Evolutionary conservation across 2,329 filamentous ascomycete species (phyloP), one percentile per base, ranked within the genome.

Genomic region (Metarhizium guizhouense): DNA sequence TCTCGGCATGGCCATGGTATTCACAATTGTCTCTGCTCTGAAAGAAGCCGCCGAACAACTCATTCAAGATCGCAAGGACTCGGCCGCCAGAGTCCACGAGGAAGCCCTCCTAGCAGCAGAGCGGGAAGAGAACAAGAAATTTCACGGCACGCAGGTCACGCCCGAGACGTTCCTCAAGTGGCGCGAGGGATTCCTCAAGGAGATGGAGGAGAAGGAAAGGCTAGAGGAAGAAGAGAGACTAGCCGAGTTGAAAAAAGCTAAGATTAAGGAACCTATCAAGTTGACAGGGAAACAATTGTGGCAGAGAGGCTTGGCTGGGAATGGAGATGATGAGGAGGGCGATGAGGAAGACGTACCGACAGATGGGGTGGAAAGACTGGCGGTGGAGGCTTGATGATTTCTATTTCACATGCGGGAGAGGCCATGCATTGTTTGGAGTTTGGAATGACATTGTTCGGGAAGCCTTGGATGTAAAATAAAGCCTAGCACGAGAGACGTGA

Each of bases 1-100:
- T 63, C 74, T 97, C 57, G 94, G 94, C 59, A 97, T 97, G 87
- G 89, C 91, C 55, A 99, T 99, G 94, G 76, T 99, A 1, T 99
- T 97, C 72, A 90, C 93, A 0, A 76, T 99, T 29, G 87, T 95
- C 54, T 90, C 88, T 14, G 84, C 87, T 0, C 75, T 99, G 58
- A 97, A 96, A 69, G 94, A 99, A 57, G 80, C 82, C 53, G 93
- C 92, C n/a, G 94, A 99, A 75, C 80, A 85, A 63, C 80, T 99
- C 57, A 84, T 97, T 62, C 73, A 79, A 16, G 84, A 90, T 59
- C 85, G 94, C 49, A 83, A 85, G 65, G 82, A 83, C 56, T 87
- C 78, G 8, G 81, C 77, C 2, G 80, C 79, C 7, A 80, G 83
- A 65, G 78, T 65, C 47, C 74, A 76, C 3, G 83, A 87, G 61